Conservation (phyloP, 2,329 filamentous ascomycete genomes). For the Magnaporthiopsis poae region DNA sequence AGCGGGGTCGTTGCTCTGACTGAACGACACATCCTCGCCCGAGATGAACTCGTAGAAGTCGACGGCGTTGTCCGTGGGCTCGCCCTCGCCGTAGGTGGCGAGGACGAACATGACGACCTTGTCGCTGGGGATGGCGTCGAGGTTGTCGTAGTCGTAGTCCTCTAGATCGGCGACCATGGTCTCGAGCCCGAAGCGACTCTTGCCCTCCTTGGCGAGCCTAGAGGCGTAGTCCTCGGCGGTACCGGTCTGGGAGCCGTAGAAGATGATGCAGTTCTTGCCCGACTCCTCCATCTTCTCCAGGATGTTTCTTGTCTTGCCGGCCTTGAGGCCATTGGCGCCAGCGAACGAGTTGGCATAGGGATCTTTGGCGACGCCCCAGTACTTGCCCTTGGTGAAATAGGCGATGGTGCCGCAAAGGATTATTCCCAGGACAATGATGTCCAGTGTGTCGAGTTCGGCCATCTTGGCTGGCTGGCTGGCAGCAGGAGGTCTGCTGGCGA, state of each 20-base stretch:
- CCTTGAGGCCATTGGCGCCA: slow-evolving; percentile 59
- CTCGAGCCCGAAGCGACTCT: slow-evolving; percentile 88
- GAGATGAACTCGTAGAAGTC: slow-evolving; percentile 97
- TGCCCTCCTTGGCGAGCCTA: slow-evolving; percentile 89
- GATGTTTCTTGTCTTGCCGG: slow-evolving; percentile 82
- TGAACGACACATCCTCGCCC: slow-evolving; percentile 71
- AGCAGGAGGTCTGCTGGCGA: not conserved
- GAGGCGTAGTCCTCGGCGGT: slow-evolving; percentile 98
- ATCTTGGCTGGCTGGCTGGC: slow-evolving; percentile 44
- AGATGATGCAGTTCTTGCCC: slow-evolving; percentile 93
- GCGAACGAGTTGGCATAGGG: slow-evolving; percentile 72
- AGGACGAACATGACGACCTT: slow-evolving; percentile 92
- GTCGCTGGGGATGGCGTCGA: slow-evolving; percentile 79
- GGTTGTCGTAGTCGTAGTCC: slow-evolving; percentile 92
- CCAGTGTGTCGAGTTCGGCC: slow-evolving; percentile 92
- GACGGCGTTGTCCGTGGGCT: slow-evolving; percentile 96
- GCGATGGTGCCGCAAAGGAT: slow-evolving; percentile 80
- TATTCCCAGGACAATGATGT: slow-evolving; percentile 78
- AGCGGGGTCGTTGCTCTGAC: slow-evolving; percentile 61
- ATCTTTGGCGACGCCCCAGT: slow-evolving; percentile 83
- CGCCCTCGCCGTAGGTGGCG: slow-evolving; percentile 94
- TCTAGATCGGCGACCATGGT: slow-evolving; percentile 98
- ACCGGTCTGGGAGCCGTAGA: slow-evolving; percentile 96
- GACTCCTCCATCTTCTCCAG: slow-evolving; percentile 92
- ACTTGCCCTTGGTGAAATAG: slow-evolving; percentile 95